Base-by-base conservation (phyloP, 202 grass and related monocot genomes). In the Brachypodium distachyon region DNA sequence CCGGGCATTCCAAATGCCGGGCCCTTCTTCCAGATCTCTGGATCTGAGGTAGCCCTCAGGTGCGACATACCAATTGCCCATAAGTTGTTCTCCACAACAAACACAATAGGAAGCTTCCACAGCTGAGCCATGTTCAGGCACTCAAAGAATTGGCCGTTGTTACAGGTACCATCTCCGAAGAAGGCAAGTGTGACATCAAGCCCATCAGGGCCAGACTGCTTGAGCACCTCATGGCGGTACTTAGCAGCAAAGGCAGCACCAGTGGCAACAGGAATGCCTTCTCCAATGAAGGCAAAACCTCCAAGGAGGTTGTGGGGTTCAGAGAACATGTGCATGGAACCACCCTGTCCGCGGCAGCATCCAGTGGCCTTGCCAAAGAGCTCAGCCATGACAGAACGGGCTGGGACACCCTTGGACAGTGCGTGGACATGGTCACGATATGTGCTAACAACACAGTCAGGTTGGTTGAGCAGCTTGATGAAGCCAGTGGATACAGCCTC, bases 291-390 rank as follows among this genome's bases (percentile, higher is more conserved):
- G 40, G 95, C 95, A 74, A 98, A 98, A 26, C 95, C 95, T 37
- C 95, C 95, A 2, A 98, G 87, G 76, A 98, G 21, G 48, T 98
- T 98, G 64, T 98, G 89, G 25, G 78, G 72, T n/a, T 83, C 91
- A 61, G 95, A 98, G 77, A 98, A 98, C 95, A 99, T 99, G 83
- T 99, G 96, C 96, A 99, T 99, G 46, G 96, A 99, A 11, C 92
- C 96, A 18, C 96, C 96, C 83, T 99, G 96, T 31, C 96, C 96
- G 5, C 96, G 92, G 61, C 96, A 99, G 85, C 92, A 96, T 18
- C 96, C 96, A 1, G 96, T 99, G 66, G 90, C 63, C 90, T 93
- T 99, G 41, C 96, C 96, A 17, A 99, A 99, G 27, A 99, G 89
- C 83, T 99, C 96, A n/a, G 96, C 81, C 96, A 99, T 96, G 67